Evolutionary conservation across 345 rosid genomes (phyloP).

Genomic region (Gossypium anomalum): DNA sequence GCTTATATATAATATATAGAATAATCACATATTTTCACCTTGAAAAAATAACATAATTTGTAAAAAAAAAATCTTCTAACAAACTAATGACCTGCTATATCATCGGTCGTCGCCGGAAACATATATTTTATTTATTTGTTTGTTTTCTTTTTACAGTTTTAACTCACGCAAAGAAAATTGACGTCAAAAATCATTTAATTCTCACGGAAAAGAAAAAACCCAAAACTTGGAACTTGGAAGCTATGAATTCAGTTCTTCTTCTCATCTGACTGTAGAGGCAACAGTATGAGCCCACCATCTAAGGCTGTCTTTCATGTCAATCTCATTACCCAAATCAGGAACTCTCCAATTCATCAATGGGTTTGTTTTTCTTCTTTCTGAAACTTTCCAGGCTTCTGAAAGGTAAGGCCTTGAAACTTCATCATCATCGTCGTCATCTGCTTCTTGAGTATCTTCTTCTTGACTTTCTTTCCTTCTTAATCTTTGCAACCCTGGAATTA

Average conservation of each 20-base stretch:
- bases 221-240: constrained; percentile 37
- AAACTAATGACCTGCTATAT: neutral
- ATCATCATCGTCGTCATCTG: constrained; percentile 1
- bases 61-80: no score
- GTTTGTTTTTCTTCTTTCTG: constrained; percentile 30
- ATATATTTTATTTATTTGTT: neutral
- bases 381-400: constrained; percentile 74
- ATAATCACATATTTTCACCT: no score
- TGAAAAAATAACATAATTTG: no score
- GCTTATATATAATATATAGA: no score
- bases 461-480: constrained; percentile 31
- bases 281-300: constrained; percentile 77
- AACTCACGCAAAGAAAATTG: neutral
- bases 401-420: constrained; percentile 62
- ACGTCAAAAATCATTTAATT: neutral
- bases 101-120: neutral
- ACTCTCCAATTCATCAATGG: constrained; percentile 57
- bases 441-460: constrained; percentile 15
- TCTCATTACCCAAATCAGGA: constrained; percentile 46
- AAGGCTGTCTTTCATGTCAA: constrained; percentile 55
- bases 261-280: constrained; percentile 55
- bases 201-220: neutral
- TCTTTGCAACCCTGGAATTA: constrained; percentile 69
- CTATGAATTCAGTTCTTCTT: neutral
- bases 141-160: neutral